Evolutionary conservation across 208 protist species (phyloP).

Genomic region (Leishmania braziliensis): DNA sequence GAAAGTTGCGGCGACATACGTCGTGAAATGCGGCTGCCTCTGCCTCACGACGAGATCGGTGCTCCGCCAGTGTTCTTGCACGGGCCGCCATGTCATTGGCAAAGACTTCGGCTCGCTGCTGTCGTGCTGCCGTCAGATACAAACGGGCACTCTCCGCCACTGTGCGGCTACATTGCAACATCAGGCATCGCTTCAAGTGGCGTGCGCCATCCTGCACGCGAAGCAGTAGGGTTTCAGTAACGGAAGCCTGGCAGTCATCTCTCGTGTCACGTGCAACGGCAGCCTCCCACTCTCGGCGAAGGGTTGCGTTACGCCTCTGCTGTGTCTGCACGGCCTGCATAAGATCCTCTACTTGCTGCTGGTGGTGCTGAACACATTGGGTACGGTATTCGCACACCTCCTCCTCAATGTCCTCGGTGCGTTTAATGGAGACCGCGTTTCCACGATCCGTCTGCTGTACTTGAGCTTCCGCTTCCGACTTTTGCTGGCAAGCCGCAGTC

Average conservation of each 20-base stretch:
- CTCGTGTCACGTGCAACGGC: conserved; percentile 2
- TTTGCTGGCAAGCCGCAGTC: not conserved
- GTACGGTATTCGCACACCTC: conserved; percentile 1
- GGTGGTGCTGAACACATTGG: conserved; percentile 7
- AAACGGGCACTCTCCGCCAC: conserved; percentile 13
- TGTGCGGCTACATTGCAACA: conserved; percentile 12
- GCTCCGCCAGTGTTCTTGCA: not conserved
- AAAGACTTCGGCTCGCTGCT: conserved; percentile 21
- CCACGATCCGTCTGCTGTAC: not conserved
- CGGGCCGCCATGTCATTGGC: conserved; percentile 12
- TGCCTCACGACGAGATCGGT: conserved; percentile 2
- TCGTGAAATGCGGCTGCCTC: conserved; percentile 12
- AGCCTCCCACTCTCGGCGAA: conserved; percentile 22
- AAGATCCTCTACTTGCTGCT: conserved; percentile 5
- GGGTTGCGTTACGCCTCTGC: not conserved
- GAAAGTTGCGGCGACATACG: conserved; percentile 15
- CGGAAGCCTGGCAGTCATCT: conserved; percentile 4
- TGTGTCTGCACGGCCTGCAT: not conserved
- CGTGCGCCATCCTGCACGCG: conserved; percentile 23
- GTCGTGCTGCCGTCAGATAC: conserved; percentile 12
- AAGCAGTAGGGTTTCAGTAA: conserved; percentile 16
- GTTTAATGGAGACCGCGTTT: not conserved
- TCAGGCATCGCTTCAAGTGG: conserved; percentile 23
- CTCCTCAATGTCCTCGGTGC: not conserved
- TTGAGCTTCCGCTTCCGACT: conserved; percentile 5